Evolutionary conservation across 2,329 filamentous ascomycete genomes (phyloP).

Genomic region (Neurospora crassa): DNA sequence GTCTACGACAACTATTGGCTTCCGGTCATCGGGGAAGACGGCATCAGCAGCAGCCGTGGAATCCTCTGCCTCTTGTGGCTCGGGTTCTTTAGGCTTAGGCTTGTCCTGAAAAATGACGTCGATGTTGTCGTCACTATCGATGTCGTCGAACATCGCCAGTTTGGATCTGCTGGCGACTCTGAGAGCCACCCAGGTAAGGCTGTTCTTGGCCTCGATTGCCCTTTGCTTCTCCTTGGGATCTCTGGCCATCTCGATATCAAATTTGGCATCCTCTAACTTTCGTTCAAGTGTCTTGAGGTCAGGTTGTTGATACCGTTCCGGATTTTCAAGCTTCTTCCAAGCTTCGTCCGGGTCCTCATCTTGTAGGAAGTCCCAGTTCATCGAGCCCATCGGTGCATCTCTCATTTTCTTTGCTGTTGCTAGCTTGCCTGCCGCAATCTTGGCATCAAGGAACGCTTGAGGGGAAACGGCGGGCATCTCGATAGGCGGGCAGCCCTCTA

Average conservation of each 20-base stretch:
- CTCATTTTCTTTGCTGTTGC: conserved; percentile 64
- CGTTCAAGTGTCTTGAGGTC: conserved; percentile 60
- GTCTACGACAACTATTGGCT: conserved; percentile 58
- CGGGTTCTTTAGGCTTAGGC: conserved; percentile 23
- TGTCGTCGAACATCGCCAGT: conserved; percentile 73
- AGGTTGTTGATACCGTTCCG: conserved; percentile 57
- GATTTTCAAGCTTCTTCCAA: conserved; percentile 60
- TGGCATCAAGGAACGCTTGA: conserved; percentile 59
- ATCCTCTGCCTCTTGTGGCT: conserved; percentile 25
- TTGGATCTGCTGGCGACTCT: conserved; percentile 67
- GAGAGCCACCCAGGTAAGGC: conserved; percentile 84
- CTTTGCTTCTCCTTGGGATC: conserved; percentile 46
- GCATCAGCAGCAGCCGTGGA: conserved; percentile 14
- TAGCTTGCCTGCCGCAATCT: conserved; percentile 52
- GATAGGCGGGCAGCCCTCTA: conserved; percentile 84
- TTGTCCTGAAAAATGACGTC: conserved; percentile 42
- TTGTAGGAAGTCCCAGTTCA: conserved; percentile 70
- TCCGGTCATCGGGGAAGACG: conserved; percentile 36
- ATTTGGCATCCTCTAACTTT: conserved; percentile 68
- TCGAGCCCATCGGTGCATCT: conserved; percentile 57
- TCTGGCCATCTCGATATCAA: conserved; percentile 76
- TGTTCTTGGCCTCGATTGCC: conserved; percentile 64
- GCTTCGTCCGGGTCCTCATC: conserved; percentile 49
- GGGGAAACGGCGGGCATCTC: conserved; percentile 63
- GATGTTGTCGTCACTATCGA: conserved; percentile 71